Evolutionary conservation across 129 eudicot species (phyloP), one percentile per base, ranked within the genome.

Genomic region (Smallanthus sonchifolius): DNA sequence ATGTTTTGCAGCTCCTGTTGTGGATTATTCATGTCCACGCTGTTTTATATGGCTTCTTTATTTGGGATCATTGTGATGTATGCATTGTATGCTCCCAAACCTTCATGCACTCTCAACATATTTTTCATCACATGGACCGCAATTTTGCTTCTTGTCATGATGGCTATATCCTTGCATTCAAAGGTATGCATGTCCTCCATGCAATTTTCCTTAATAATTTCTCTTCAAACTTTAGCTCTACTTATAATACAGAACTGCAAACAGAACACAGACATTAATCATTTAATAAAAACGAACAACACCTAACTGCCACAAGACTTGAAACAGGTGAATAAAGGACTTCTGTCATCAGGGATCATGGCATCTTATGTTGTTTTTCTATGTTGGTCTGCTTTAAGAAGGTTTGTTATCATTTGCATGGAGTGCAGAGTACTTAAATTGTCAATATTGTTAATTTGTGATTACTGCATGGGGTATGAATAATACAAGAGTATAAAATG

Each of bases 331-430:
- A 94, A 94, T 62, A 85, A 83, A 79, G 96, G 97, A 38, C 97
- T 94, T 78, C 57, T 94, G 72, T 94, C 99, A 75, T 90, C 97
- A 62, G 99, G 99, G 80, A 90, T 94, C 70, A 94, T 94, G 99
- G 99, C 97, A 17, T 83, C 91, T 59, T 94, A 94, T 66, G 74
- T 91, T n/a, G 99, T 94, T 67, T 94, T 83, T 74, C 91, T 94
- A 24, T 94, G 97, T 72, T 94, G 99, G 99, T 83, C 93, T 70
- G 96, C 99, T 71, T 86, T 94, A 79, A 84, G 97, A 86, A 94
- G 99, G 99, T 94, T 65, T 59, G 79, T 5, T 82, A 13, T 65
- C 51, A 28, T 57, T 30, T 54, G n/a, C 36, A 8, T 69, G 11
- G 8, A 39, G n/a, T 70, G n/a, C 2, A 47, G 28, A 52, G 42